Percentiles rank a stretch among this genome's conserved stretches.
Conservation (phyloP, 2,329 filamentous ascomycete genomes). For the Aureobasidium melanogenum region DNA sequence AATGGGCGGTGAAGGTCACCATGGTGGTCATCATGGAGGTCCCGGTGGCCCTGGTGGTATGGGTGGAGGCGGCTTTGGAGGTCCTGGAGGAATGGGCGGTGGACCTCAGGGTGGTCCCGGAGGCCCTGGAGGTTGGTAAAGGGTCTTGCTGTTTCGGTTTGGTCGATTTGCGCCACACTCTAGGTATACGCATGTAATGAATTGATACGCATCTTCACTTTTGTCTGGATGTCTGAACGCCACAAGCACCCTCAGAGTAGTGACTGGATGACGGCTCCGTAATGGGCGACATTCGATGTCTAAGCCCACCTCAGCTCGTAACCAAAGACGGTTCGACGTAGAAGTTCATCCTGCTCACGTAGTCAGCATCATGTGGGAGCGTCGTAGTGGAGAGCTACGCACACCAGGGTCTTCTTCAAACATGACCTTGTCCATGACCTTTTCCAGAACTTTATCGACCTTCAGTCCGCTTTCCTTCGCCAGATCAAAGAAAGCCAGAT, state of each 20-base stretch:
- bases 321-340: conserved; percentile 74
- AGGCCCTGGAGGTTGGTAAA: conserved; percentile 1
- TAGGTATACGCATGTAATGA: not conserved
- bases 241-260: not conserved
- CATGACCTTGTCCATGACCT: conserved; percentile 74
- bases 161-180: not conserved
- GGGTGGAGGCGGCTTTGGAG: not conserved
- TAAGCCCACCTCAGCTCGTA: conserved; percentile 60
- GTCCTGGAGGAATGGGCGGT: not conserved
- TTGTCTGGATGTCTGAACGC: not conserved
- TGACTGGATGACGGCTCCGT: not conserved
- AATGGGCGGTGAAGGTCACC: not conserved
- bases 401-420: conserved; percentile 81
- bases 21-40: not conserved
- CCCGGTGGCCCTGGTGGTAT: not conserved
- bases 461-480: conserved; percentile 60
- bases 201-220: not conserved
- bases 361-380: not conserved
- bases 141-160: no score
- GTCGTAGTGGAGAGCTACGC: conserved; percentile 23
- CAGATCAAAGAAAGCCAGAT: conserved; percentile 77
- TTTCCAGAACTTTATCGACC: conserved; percentile 73
- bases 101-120: not conserved
- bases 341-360: conserved; percentile 53
- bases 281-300: not conserved